Evolutionary conservation across 805 yeast genomes (phyloP).

Genomic region (Candida odintsovae): DNA sequence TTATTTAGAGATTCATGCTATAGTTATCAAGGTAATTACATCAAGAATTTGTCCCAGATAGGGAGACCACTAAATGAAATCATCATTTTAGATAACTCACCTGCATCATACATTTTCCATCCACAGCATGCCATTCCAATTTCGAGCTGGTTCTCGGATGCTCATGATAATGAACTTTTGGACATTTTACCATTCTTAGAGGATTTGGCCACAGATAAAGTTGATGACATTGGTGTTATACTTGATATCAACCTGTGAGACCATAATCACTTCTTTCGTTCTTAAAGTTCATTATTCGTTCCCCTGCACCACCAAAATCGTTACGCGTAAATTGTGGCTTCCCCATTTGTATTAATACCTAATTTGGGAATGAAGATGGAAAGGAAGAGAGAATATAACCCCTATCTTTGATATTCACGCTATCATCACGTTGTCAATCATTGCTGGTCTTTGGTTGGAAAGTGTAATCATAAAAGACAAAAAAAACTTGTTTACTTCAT

Average conservation of each 20-base stretch:
- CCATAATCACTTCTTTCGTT: background rate
- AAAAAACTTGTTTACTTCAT: background rate
- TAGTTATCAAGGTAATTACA: constrained; percentile 90
- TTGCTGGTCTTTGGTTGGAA: background rate
- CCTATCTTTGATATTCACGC: background rate
- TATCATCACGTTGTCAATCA: background rate
- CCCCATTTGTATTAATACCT: background rate
- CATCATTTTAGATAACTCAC: constrained; percentile 93
- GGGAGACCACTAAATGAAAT: constrained; percentile 86
- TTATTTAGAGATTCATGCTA: constrained; percentile 92
- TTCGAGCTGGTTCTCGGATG: constrained; percentile 96
- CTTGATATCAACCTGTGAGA: constrained; percentile 60
- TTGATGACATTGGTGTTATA: constrained; percentile 80
- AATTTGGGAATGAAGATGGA: background rate
- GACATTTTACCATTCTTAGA: constrained; percentile 89
- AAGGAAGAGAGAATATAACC: background rate
- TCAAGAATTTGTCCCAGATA: constrained; percentile 87
- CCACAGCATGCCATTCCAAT: constrained; percentile 98
- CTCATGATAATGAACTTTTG: constrained; percentile 91
- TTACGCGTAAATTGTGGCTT: background rate
- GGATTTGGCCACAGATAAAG: constrained; percentile 67
- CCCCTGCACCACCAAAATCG: background rate
- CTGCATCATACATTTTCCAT: constrained; percentile 96
- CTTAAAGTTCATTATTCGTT: background rate
- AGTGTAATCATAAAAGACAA: background rate